Evolutionary conservation across 2,329 filamentous ascomycete genomes (phyloP), one percentile per base, ranked within the genome.

Genomic region (Diatrype stigma): DNA sequence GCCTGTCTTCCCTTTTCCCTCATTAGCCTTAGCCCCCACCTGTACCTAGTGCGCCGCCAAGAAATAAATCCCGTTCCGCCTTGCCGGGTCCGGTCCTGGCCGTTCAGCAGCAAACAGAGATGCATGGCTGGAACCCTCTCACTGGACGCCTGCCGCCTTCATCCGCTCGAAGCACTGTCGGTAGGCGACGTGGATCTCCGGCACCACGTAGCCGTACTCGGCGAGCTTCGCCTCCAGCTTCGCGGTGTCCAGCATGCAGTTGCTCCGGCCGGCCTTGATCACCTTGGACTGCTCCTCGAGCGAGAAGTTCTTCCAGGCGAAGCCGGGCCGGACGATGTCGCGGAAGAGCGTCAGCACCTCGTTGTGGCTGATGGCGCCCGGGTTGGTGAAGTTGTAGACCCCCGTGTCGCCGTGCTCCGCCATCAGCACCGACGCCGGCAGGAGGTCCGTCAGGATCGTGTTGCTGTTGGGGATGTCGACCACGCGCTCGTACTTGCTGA

Each of bases 351-450:
- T 59, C 37, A 87, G 72, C 6, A 87, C 82, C 68, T 87, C 82
- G 65, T 87, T 87, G 69, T 87, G 84, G n/a, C 81, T 84, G 64
- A 87, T 86, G 56, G 82, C 80, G 12, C 84, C 84, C 0, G 84
- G 84, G 69, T 87, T 87, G 53, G 83, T 86, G 66, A 87, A 86
- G 71, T 87, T 87, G 69, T 83, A 86, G 57, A 87, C 72, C 17
- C 84, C 84, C 1, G 76, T 80, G 40, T 86, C 83, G 38, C 72
- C 70, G 67, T 84, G 75, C 65, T 85, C 79, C 26, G 83, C 79
- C 56, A 86, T 69, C 44, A 83, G 63, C 54, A 86, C 73, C 2
- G 81, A 78, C 12, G 78, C 77, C 11, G 84, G 84, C 19, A 87
- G 73, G 45, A 87, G 78, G 60, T 86, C 81, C 55, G 78, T 74